phyloP scores from a whole-genome alignment of 768 basidiomycete species.

The Psilocybe cubensis region DNA sequence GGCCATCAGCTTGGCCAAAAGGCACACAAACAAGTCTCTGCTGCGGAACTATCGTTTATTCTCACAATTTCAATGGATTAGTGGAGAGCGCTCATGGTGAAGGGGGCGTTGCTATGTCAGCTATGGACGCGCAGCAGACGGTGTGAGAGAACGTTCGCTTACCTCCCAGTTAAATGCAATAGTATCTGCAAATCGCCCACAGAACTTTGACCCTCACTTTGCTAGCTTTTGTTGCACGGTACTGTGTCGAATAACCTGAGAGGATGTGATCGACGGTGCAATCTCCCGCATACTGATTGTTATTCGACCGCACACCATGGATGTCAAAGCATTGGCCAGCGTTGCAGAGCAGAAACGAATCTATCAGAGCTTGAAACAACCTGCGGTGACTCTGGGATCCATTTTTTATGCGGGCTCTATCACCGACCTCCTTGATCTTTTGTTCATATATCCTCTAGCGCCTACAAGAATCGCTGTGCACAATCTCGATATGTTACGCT shows the following conservation, averaged over 20 bases:
- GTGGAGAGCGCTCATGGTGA: background rate
- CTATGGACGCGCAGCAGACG: background rate
- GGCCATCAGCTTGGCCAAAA: background rate
- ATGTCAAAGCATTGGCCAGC: background rate
- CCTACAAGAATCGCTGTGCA: too few species aligned
- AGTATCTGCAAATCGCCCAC: background rate
- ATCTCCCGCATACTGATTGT: too few species aligned
- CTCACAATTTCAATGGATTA: background rate
- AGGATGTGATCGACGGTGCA: too few species aligned
- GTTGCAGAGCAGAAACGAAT: background rate
- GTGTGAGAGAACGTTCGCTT: background rate
- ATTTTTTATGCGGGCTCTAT: background rate
- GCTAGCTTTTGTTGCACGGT: background rate
- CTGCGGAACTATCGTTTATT: slow-evolving; percentile 1
- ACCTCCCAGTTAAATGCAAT: background rate
- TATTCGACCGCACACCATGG: too few species aligned
- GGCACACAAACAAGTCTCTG: background rate
- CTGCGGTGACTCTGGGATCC: background rate
- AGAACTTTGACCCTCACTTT: background rate
- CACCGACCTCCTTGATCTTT: background rate
- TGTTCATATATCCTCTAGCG: background rate
- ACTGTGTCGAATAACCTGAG: too few species aligned
- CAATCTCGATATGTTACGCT: background rate
- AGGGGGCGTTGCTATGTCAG: background rate
- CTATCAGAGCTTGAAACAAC: background rate